These are phyloP conservation scores for Lippia alba DNA, from an alignment of 305 asterid genomes.

Conservation along the genomic window DNA sequence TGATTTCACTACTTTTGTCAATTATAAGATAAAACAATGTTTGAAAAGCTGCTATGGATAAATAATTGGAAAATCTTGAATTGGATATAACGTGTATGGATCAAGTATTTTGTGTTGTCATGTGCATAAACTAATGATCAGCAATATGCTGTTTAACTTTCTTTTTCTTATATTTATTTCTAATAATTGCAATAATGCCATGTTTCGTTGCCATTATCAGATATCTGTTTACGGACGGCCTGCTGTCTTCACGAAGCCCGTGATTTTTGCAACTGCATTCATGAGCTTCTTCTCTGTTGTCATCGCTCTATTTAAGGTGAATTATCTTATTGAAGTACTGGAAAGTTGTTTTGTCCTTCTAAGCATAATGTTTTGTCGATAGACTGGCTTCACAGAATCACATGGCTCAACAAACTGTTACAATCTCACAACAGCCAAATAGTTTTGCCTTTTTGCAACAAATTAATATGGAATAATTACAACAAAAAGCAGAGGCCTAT, in stretches of 20 bases:
- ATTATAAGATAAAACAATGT: too few species aligned
- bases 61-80: neutral
- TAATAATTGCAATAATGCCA: constrained; percentile 1
- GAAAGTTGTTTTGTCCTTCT: neutral
- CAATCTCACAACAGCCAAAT: too few species aligned
- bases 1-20: neutral
- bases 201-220: constrained; percentile 53
- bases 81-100: neutral
- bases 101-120: neutral
- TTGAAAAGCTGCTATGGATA: neutral
- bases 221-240: constrained; percentile 71
- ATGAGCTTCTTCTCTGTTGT: constrained; percentile 99
- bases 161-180: neutral
- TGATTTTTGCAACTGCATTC: constrained; percentile 93
- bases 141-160: neutral
- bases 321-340: neutral
- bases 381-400: too few species aligned
- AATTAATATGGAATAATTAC: too few species aligned
- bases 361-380: too few species aligned
- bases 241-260: constrained; percentile 76
- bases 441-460: too few species aligned
- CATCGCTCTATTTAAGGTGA: constrained; percentile 94
- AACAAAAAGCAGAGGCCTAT: too few species aligned
- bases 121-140: neutral
- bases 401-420: too few species aligned